Evolutionary conservation across 2,329 filamentous ascomycete species (phyloP), one percentile per base, ranked within the genome.

Genomic region (Pseudogymnoascus verrucosus): DNA sequence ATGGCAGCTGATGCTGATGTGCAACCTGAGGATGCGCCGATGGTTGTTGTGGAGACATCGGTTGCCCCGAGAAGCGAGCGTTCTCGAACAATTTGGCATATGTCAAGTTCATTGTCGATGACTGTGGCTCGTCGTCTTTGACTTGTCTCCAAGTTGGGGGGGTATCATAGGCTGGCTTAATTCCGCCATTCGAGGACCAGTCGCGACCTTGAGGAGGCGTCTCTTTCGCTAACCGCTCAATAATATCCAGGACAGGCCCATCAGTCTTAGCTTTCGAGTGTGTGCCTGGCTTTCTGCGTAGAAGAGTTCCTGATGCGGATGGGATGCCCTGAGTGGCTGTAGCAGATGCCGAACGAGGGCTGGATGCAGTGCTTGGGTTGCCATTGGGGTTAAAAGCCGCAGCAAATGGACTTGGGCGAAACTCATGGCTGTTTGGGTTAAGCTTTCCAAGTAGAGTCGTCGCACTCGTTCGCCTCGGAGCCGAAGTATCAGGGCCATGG

Each of bases 151-250:
- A 99, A 0, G 89, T 93, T 0, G 92, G 92, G 10, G 82, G 80
- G 1, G 95, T 98, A 69, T 91, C 88, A 75, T 89, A 97, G 3
- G 93, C 87, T 28, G 89, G 89, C 39, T 89, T 89, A 62, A 97
- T 84, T n/a, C 91, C 92, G 57, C 87, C 88, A 71, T 95, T 96
- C 64, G 86, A 83, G 37, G 86, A 81, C 80, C 88, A 92, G 67
- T 89, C 86, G 69, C 83, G 82, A 31, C 81, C 81, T 64, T 79
- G 76, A 0, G 80, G 78, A 1, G 83, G 81, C 63, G 79, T 77
- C 59, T 85, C 74, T 0, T 79, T 79, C 75, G 84, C 80, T 67
- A 87, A 78, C 62, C 81, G 78, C 2, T 78, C 76, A 62, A 92
- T 82, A 67, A 89, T 79, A 70, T 88, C 85, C 76, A 88, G 88